phyloP scores from a whole-genome alignment of 2,329 filamentous ascomycete species.

The Emydomyces testavorans region DNA sequence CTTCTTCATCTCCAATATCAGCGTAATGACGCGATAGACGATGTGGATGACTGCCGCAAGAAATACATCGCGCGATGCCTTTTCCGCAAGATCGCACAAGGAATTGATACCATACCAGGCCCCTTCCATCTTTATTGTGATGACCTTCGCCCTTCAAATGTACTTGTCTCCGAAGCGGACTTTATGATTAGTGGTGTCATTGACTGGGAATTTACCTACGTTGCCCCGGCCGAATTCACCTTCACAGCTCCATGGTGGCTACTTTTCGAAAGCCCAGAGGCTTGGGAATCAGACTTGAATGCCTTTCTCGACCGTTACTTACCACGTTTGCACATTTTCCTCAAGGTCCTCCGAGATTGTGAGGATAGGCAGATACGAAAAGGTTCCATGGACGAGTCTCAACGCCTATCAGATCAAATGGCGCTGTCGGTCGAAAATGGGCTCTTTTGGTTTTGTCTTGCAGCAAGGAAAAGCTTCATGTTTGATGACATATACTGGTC shows the following conservation, averaged over 20 bases:
- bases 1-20: slow-evolving; percentile 30
- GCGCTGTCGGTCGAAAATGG: slow-evolving; percentile 16
- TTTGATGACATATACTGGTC: slow-evolving; percentile 18
- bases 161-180: slow-evolving; percentile 19
- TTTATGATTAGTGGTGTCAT: slow-evolving; percentile 18
- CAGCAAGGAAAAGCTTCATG: slow-evolving; percentile 14
- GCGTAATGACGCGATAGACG: slow-evolving; percentile 30
- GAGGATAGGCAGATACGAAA: slow-evolving; percentile 17
- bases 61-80: slow-evolving; percentile 38
- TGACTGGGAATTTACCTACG: slow-evolving; percentile 25
- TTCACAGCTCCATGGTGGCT: slow-evolving; percentile 21
- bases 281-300: slow-evolving; percentile 20
- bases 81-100: slow-evolving; percentile 28
- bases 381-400: slow-evolving; percentile 13
- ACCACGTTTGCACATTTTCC: slow-evolving; percentile 20
- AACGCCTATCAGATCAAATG: slow-evolving; percentile 16
- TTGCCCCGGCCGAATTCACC: slow-evolving; percentile 19
- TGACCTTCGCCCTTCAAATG: slow-evolving; percentile 21
- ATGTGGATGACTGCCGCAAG: slow-evolving; percentile 33
- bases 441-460: slow-evolving; percentile 17
- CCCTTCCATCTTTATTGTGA: slow-evolving; percentile 22
- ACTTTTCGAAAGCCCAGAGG: slow-evolving; percentile 17
- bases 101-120: slow-evolving; percentile 17
- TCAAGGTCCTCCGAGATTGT: slow-evolving; percentile 18
- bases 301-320: slow-evolving; percentile 21